Evolutionary conservation across 2,329 filamentous ascomycete species (phyloP), one percentile per base, ranked within the genome.

Genomic region (Polytolypa hystricis): DNA sequence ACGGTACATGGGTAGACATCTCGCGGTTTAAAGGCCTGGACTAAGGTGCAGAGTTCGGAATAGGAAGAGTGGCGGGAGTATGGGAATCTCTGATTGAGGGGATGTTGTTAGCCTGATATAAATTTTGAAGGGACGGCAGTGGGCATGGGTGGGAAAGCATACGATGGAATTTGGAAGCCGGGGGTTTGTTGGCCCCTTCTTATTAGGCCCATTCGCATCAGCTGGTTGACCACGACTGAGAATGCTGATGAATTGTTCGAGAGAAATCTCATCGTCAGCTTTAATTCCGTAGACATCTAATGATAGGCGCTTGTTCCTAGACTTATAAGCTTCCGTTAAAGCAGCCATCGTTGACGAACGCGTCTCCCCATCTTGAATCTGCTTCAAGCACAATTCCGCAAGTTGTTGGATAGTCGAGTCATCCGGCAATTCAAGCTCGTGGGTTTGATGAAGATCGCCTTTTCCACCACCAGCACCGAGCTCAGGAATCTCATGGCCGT

Each of bases 61-160:
- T 91, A 89, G 0, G 84, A 93, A 0, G 89, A 93, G 56, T 96
- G 89, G 1, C 89, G 74, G 0, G 89, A 89, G 52, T 87, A 95
- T 0, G 87, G 84, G 46, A 94, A 95, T 14, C 63, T 67, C 64
- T 62, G 30, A 21, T 32, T 16, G 5, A 32, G 30, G 20, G 16
- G 6, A 4, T n/a, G n/a, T n/a, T n/a, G n/a, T n/a, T n/a, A n/a
- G n/a, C n/a, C n/a, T n/a, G n/a, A 32, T 26, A 18, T 30, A 14
- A 29, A 25, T 39, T 9, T 19, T 35, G 29, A 42, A 33, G 28
- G n/a, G n/a, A n/a, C n/a, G n/a, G n/a, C n/a, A n/a, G 12, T 8
- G 23, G 33, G 7, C 17, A 33, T 6, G 9, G n/a, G 17, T 18
- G 15, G 10, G 15, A 14, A 17, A 19, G 6, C 16, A 15, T 35